A percentile compares a stretch with the other conserved stretches of the same genome.
phyloP scores from a whole-genome alignment of 305 asterid genomes.

The Fraxinus greggii region DNA sequence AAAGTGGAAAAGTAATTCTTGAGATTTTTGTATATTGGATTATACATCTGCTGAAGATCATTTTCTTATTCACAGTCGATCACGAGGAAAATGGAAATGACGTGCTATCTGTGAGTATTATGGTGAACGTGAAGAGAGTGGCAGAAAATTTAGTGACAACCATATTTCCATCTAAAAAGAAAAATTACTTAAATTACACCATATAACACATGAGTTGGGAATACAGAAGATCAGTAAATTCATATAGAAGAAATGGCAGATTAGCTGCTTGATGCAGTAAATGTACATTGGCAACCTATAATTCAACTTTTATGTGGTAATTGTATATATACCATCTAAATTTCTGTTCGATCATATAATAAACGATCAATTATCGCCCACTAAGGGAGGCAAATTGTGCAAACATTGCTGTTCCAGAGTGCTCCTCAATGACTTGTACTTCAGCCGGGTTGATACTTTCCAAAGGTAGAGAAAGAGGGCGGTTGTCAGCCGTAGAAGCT shows the following conservation, averaged over 20 bases:
- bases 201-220: not conserved
- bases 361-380: conserved; percentile 41
- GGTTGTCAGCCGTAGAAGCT: conserved; percentile 26
- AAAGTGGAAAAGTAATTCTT: not conserved
- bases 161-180: not conserved
- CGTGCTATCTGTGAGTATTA: not conserved
- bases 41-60: not conserved
- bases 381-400: conserved; percentile 65
- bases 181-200: not conserved
- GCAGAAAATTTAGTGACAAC: not conserved
- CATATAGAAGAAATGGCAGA: not conserved
- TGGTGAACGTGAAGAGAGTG: not conserved
- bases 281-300: not conserved
- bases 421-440: conserved; percentile 52
- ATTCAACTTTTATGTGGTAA: not conserved
- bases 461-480: conserved; percentile 31
- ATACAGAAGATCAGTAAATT: not conserved
- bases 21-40: not conserved
- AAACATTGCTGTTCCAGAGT: conserved; percentile 82
- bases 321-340: not conserved
- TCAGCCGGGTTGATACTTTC: conserved; percentile 32
- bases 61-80: not conserved
- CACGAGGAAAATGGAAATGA: not conserved
- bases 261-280: not conserved
- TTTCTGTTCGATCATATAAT: not conserved